A percentile compares a stretch with the other conserved stretches of the same genome.
Conservation (phyloP, 768 basidiomycete genomes). For the Coprinopsis strossmayeri region DNA sequence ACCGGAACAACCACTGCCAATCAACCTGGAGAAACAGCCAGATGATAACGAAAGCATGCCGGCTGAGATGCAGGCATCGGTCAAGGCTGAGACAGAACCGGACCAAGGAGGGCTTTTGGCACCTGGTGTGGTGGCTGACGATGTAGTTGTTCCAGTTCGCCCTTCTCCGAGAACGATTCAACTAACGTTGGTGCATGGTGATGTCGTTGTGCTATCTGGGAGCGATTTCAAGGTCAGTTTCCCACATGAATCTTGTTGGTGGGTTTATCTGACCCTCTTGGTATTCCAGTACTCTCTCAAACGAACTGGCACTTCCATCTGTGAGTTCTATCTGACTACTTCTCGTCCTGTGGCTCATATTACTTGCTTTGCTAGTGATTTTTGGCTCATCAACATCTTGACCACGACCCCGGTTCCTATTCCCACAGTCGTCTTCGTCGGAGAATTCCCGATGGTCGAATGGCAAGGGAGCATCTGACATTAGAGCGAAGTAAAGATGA, state of each 20-base stretch:
- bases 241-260: neutral
- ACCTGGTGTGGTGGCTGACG: too few species aligned
- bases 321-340: constrained; percentile 28
- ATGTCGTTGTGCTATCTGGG: constrained; percentile 33
- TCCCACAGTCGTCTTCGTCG: constrained; percentile 4
- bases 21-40: neutral
- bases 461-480: constrained; percentile 7
- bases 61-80: neutral
- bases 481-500: constrained; percentile 7
- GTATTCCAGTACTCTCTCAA: constrained; percentile 35
- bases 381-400: neutral
- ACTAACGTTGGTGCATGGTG: constrained; percentile 38
- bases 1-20: neutral
- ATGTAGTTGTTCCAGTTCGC: neutral
- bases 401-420: neutral
- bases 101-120: too few species aligned
- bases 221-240: constrained; percentile 34
- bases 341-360: neutral
- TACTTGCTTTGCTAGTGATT: neutral
- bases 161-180: constrained; percentile 14
- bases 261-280: constrained; percentile 4
- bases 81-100: too few species aligned
- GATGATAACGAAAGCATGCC: neutral
- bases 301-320: constrained; percentile 35
- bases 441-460: neutral